Percentiles rank a stretch among this genome's conserved stretches.
Evolutionary conservation across 345 rosid genomes (phyloP).

Genomic region (Arabidopsis suecica): DNA sequence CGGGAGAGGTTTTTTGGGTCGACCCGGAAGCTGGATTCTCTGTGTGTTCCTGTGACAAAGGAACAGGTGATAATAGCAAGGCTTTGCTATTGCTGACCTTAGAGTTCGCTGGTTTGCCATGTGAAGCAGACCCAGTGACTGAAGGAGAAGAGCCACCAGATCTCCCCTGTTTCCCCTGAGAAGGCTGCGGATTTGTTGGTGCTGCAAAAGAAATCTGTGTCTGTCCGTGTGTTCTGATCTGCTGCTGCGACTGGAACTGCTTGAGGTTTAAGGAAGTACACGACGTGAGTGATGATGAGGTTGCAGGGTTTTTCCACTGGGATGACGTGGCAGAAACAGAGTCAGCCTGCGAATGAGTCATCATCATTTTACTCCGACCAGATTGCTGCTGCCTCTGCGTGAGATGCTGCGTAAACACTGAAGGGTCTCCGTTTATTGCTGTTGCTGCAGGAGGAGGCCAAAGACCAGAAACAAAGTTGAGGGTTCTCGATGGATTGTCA

Average conservation of each 20-base stretch:
- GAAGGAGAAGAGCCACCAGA: slow-evolving; percentile 44
- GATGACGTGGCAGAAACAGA: slow-evolving; percentile 41
- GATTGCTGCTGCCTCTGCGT: slow-evolving; percentile 51
- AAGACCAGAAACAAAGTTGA: slow-evolving; percentile 58
- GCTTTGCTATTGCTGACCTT: slow-evolving; percentile 42
- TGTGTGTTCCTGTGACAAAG: slow-evolving; percentile 40
- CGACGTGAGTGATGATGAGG: slow-evolving; percentile 36
- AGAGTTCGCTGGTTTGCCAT: slow-evolving; percentile 45
- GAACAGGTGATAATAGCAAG: slow-evolving; percentile 34
- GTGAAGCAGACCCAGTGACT: slow-evolving; percentile 43
- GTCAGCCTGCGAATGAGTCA: slow-evolving; percentile 40
- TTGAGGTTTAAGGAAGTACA: slow-evolving; percentile 41
- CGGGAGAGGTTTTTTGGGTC: slow-evolving; percentile 56
- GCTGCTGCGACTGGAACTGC: slow-evolving; percentile 51
- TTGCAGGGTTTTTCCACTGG: slow-evolving; percentile 52
- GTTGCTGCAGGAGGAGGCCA: slow-evolving; percentile 50
- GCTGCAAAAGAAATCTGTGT: slow-evolving; percentile 60
- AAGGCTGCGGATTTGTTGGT: slow-evolving; percentile 43
- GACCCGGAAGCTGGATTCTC: slow-evolving; percentile 50
- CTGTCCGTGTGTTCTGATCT: slow-evolving; percentile 50
- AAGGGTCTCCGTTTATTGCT: slow-evolving; percentile 37
- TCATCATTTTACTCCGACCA: slow-evolving; percentile 44
- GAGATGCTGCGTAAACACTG: slow-evolving; percentile 45
- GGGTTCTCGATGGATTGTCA: slow-evolving; percentile 57
- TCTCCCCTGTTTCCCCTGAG: slow-evolving; percentile 47